Base-by-base conservation (phyloP, 768 basidiomycete genomes). In the Lactarius hengduanensis region DNA sequence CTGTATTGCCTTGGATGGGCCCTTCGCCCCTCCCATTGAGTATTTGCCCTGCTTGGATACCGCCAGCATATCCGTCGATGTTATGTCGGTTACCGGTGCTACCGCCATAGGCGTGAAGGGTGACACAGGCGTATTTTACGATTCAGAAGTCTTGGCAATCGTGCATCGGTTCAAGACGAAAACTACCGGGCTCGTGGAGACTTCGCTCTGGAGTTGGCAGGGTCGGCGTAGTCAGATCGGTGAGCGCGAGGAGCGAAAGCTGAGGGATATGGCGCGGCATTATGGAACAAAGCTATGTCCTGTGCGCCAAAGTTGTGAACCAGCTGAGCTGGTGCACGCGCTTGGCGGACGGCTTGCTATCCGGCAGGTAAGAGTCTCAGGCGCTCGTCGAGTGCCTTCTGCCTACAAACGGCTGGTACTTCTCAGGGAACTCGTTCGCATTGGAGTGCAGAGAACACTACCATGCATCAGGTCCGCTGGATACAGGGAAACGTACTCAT, bases 381-480 rank as follows among this genome's bases (percentile, higher is more conserved):
- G 54, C n/a, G 13, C 13, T 22, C 36, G 18, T 30, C 18, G n/a
- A 22, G 26, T 58, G 62, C 68, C 38, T 54, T 57, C 43, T 45
- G 30, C 36, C 63, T 30, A 57, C 59, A n/a, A 55, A 59, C 57
- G 15, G 9, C 32, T 16, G 13, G 15, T 40, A 3, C 22, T 65
- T 69, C 38, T 63, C 50, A 93, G 87, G 92, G 92, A 22, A 78
- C 82, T 34, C 83, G 92, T 57, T 80, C 80, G 7, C 90, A 87
- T 72, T 94, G 92, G 92, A 83, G 85, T 13, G 73, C 83, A 1
- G 91, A 92, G 58, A 93, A 94, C 69, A 92, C 90, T 6, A 80
- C 90, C 0, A 92, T 94, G 90, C 91, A 93, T 66, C 77, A 87
- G 57, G 80, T 92, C 40, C 83, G 91, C 62, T 81, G 80, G 1